Percentiles rank a stretch among this genome's conserved stretches.
Conservation (phyloP, 2,329 filamentous ascomycete species). For the Fusarium cicatricum region DNA sequence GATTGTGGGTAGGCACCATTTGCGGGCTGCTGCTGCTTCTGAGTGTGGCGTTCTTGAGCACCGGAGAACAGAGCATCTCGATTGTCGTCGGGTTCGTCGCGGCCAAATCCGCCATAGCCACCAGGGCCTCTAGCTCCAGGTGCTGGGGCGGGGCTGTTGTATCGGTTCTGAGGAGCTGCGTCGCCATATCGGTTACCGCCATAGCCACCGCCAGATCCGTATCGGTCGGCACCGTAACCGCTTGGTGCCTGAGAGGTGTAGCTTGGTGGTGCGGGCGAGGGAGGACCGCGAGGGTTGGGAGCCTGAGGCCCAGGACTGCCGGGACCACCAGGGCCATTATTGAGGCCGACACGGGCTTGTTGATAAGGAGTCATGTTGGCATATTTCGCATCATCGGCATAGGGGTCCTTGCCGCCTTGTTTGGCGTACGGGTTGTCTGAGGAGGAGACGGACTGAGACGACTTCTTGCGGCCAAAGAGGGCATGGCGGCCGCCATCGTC, state of each 20-base stretch:
- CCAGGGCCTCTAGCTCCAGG: constrained; percentile 57
- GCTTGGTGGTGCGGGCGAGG: constrained; percentile 30
- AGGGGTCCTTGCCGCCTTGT: constrained; percentile 61
- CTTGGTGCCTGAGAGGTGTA: constrained; percentile 38
- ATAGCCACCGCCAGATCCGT: constrained; percentile 59
- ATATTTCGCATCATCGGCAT: constrained; percentile 58
- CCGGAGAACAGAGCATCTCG: constrained; percentile 71
- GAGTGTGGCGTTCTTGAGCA: constrained; percentile 59
- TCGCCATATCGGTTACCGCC: constrained; percentile 63
- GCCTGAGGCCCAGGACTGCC: constrained; percentile 41
- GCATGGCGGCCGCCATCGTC: constrained; percentile 59
- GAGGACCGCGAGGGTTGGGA: constrained; percentile 33
- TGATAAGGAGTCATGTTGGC: constrained; percentile 57
- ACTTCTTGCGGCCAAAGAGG: constrained; percentile 64
- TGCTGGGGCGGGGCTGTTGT: constrained; percentile 52
- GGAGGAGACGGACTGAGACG: constrained; percentile 52
- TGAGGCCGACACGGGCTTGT: constrained; percentile 50
- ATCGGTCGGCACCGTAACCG: constrained; percentile 64
- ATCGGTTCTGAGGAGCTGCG: constrained; percentile 62
- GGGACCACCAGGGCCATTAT: constrained; percentile 49
- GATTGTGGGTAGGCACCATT: constrained; percentile 39
- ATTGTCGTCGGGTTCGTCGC: constrained; percentile 58
- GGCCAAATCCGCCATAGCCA: constrained; percentile 69
- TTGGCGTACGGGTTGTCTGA: constrained; percentile 67
- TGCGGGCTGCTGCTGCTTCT: constrained; percentile 45